phyloP scores from a whole-genome alignment of 306 rosid species.

The Prunus salicina region DNA sequence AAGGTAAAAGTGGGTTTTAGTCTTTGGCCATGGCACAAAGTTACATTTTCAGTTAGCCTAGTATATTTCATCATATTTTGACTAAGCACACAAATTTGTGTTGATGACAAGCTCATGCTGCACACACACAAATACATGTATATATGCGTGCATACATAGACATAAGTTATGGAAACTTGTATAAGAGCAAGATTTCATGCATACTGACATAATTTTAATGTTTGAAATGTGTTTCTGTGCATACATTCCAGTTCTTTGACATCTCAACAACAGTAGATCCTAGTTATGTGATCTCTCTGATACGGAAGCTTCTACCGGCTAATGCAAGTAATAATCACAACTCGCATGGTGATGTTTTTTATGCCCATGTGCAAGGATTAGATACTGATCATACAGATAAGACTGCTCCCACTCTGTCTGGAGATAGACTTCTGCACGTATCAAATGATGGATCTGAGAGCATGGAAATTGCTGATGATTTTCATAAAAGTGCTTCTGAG shows the following conservation, averaged over 20 bases:
- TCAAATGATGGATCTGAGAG: slow-evolving; percentile 26
- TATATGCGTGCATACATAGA: neutral
- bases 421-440: neutral
- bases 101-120: neutral
- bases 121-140: too few relatives aligned
- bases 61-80: neutral
- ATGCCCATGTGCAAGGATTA: slow-evolving; percentile 22
- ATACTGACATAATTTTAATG: neutral
- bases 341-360: slow-evolving; percentile 14
- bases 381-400: slow-evolving; percentile 20
- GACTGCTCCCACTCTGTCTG: slow-evolving; percentile 21
- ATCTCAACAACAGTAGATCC: slow-evolving; percentile 93
- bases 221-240: neutral
- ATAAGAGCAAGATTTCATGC: neutral
- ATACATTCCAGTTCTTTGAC: slow-evolving; percentile 69
- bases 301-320: slow-evolving; percentile 76
- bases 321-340: slow-evolving; percentile 19
- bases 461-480: slow-evolving; percentile 46
- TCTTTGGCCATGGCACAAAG: too few relatives aligned
- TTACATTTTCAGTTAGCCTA: too few relatives aligned
- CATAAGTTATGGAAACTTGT: neutral
- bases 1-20: too few relatives aligned
- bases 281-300: slow-evolving; percentile 76
- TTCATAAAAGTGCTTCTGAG: slow-evolving; percentile 21
- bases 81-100: neutral